phyloP scores from a whole-genome alignment of 129 eudicot genomes.

The Ambrosia artemisiifolia region DNA sequence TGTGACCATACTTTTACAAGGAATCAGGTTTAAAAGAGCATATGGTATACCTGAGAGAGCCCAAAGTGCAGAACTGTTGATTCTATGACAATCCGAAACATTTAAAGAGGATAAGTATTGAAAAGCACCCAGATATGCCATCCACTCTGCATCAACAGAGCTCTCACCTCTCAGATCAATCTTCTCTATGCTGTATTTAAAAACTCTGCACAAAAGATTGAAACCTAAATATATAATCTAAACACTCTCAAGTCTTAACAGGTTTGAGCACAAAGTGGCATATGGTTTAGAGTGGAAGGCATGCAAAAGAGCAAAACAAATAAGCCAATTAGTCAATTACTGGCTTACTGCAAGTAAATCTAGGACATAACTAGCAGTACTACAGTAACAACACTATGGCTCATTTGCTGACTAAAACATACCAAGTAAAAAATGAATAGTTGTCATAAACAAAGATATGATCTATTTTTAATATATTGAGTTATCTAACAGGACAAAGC shows the following conservation, averaged over 20 bases:
- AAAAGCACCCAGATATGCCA: slow-evolving; percentile 88
- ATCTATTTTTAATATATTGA: background rate
- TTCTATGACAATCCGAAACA: slow-evolving; percentile 62
- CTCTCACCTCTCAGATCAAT: slow-evolving; percentile 75
- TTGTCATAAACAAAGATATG: background rate
- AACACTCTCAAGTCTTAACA: background rate
- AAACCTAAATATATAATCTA: slow-evolving; percentile 5
- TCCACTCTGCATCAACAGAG: slow-evolving; percentile 95
- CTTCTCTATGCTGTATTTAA: slow-evolving; percentile 70
- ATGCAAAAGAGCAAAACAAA: background rate
- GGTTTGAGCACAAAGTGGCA: background rate
- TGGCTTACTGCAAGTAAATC: background rate
- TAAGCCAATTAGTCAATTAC: background rate
- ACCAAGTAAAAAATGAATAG: slow-evolving; percentile 1
- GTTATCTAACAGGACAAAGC: background rate
- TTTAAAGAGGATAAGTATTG: slow-evolving; percentile 56
- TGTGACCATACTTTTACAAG: background rate
- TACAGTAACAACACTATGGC: background rate
- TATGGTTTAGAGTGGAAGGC: background rate
- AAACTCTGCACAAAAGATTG: slow-evolving; percentile 49
- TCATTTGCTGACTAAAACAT: slow-evolving; percentile 3
- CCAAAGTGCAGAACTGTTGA: slow-evolving; percentile 87
- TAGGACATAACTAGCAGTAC: slow-evolving; percentile 4
- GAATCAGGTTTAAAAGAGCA: slow-evolving; percentile 1
- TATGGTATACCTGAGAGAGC: slow-evolving; percentile 57